Evolutionary conservation across 2,329 filamentous ascomycete genomes (phyloP), one percentile per base, ranked within the genome.

Genomic region (Sodiomyces alkalinus): DNA sequence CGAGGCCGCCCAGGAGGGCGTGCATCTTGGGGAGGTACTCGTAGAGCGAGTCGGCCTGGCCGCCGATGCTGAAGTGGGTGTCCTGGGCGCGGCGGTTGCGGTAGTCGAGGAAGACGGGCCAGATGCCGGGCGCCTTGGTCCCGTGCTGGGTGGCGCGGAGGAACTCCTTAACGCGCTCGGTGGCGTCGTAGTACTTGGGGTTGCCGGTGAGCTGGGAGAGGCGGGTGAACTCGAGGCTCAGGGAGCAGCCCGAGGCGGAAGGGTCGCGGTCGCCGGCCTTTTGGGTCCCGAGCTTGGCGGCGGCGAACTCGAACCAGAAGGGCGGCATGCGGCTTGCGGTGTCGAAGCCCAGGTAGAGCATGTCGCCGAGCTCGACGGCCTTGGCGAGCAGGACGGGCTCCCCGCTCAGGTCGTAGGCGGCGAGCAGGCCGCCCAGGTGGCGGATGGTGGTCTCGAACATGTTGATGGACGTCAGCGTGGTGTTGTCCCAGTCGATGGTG

Each of bases 141-240:
- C 60, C 51, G 39, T 72, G 66, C 52, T 86, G 80, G 38, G 67
- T 65, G 21, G 61, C 55, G 37, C 73, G 63, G 27, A 86, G 64
- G 33, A 72, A 66, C 40, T 74, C 60, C 37, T 79, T 83, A 34
- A 87, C 66, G n/a, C 75, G 65, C 36, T 78, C 74, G 29, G 81
- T 67, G 5, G 76, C 78, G 49, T 82, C 77, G 48, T 78, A 85
- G 52, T 80, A 86, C 46, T 77, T 82, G 30, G 67, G 53, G 34
- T 83, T 62, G 28, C 69, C 70, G 0, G 80, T 82, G 33, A 86
- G 55, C 50, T 86, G 80, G 13, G 74, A 72, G 25, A 87, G 58
- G 5, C 80, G 61, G 3, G 76, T 82, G 44, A 86, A 82, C 44
- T 86, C 80, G 33, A 87, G 49, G 7, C 70, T 72, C 31, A 86